A percentile compares a stretch with the other conserved stretches of the same genome.
Evolutionary conservation across 495 filamentous ascomycete genomes (phyloP).

Genomic region (Talaromyces proteolyticus): DNA sequence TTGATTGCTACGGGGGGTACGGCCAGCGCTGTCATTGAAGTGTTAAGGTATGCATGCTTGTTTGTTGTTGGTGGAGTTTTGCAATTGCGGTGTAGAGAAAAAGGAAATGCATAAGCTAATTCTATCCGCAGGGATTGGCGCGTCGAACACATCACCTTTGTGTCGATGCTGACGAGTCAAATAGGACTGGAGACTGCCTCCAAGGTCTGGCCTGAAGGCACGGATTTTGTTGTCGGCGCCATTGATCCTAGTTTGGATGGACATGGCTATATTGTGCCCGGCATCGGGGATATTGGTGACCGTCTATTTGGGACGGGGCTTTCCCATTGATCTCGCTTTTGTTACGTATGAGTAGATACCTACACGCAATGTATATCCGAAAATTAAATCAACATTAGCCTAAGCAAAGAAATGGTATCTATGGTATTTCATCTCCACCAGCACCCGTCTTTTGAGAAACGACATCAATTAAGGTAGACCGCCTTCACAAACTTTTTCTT

Average conservation of each 20-base stretch:
- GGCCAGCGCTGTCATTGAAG: constrained; percentile 75
- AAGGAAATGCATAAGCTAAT: neutral
- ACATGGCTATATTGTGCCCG: constrained; percentile 78
- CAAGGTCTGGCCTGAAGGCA: constrained; percentile 60
- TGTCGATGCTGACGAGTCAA: constrained; percentile 63
- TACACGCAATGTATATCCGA: too few species aligned
- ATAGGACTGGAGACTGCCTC: constrained; percentile 63
- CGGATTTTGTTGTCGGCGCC: constrained; percentile 72
- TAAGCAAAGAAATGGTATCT: neutral
- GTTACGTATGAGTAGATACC: neutral
- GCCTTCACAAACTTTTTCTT: too few species aligned
- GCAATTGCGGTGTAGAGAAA: constrained; percentile 6
- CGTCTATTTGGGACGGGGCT: constrained; percentile 67
- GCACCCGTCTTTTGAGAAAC: constrained; percentile 25
- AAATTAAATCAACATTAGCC: constrained; percentile 10
- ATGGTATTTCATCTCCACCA: neutral
- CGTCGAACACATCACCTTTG: constrained; percentile 63
- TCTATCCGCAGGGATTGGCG: constrained; percentile 62
- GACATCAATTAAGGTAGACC: constrained; percentile 7
- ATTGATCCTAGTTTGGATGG: constrained; percentile 64
- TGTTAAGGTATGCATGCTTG: constrained; percentile 41
- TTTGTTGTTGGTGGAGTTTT: neutral
- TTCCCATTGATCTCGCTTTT: neutral
- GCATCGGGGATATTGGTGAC: constrained; percentile 84
- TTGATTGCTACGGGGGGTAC: constrained; percentile 90